Base-by-base conservation (phyloP, 2,329 filamentous ascomycete species). In the Hypocrella siamensis region DNA sequence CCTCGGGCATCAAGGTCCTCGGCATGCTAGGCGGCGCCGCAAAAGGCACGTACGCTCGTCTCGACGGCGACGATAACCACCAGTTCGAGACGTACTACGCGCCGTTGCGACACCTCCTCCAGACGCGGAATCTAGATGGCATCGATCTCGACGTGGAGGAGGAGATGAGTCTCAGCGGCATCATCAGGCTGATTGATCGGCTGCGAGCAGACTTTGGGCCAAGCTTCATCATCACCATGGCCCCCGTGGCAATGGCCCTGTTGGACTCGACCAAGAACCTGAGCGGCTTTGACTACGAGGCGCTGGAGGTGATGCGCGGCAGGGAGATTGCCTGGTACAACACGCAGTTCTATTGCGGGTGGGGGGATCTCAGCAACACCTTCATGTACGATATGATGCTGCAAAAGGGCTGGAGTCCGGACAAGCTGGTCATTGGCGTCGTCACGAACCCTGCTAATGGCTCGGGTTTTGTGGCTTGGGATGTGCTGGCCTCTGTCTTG, bases 331-430 rank as follows among this genome's bases (percentile, higher is more conserved):
- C 67, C 3, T 94, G 84, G 73, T 93, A 93, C 53, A 93, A 93
- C 48, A 67, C 78, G 5, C 86, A 94, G 48, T 93, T 93, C 54
- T 94, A 94, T 63, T 90, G 81, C 47, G 84, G 84, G 2, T 94
- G 83, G 76, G 83, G 83, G 7, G 62, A 65, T 41, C 56, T 65
- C 37, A 51, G 45, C 28, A 60, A 46, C 18, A 54, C 65, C 0
- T 33, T 48, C 26, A 58, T 62, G 48, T 75, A 68, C 46, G 60
- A 70, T 34, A 42, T 51, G 31, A 62, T 72, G 31, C 41, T 72
- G 7, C 57, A 60, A 11, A 61, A 65, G 28, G 84, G 84, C 7
- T 93, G 81, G 76, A 61, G 69, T 3, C 65, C 82, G 0, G 57
- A 70, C 15, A 80, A 79, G 46, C 63, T 94, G 3, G 81, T 93